phyloP scores from a whole-genome alignment of 371 early-diverging fungal species.

The Rhizopus arrhizus region DNA sequence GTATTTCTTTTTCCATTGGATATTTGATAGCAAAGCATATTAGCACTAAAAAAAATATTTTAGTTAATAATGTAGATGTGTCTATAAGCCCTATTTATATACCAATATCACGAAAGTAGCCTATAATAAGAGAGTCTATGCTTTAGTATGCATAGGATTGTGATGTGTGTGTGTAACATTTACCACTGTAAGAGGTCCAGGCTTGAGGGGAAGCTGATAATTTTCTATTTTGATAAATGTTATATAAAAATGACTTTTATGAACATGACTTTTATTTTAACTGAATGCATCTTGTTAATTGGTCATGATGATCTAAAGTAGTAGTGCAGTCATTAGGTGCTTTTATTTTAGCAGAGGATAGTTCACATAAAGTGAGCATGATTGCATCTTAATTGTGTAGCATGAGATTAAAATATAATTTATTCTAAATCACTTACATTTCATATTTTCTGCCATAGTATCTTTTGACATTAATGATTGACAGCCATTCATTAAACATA shows the following conservation, averaged over 20 bases:
- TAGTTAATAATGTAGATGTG: neutral
- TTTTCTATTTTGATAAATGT: conserved; percentile 10
- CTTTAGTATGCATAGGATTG: neutral
- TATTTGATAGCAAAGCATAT: conserved; percentile 33
- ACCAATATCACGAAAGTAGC: conserved; percentile 32
- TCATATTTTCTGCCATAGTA: conserved; percentile 6
- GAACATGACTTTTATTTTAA: conserved; percentile 1
- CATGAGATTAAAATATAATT: neutral
- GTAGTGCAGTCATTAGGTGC: conserved; percentile 14
- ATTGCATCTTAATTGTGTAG: conserved; percentile 19
- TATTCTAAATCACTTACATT: conserved; percentile 10
- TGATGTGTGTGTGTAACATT: neutral
- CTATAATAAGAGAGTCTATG: conserved; percentile 2
- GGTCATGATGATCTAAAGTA: neutral
- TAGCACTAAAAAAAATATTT: conserved; percentile 8
- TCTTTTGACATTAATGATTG: conserved; percentile 3
- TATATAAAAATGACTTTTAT: neutral
- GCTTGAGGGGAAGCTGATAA: conserved; percentile 23
- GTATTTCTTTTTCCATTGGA: conserved; percentile 30
- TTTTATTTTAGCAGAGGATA: conserved; percentile 9
- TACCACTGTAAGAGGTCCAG: conserved; percentile 35
- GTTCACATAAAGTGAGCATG: conserved; percentile 24
- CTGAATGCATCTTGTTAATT: conserved; percentile 10
- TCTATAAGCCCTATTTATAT: neutral
- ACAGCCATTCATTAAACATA: conserved; percentile 17